Evolutionary conservation across 805 yeast genomes (phyloP).

Genomic region (Zygosaccharomyces bailii): DNA sequence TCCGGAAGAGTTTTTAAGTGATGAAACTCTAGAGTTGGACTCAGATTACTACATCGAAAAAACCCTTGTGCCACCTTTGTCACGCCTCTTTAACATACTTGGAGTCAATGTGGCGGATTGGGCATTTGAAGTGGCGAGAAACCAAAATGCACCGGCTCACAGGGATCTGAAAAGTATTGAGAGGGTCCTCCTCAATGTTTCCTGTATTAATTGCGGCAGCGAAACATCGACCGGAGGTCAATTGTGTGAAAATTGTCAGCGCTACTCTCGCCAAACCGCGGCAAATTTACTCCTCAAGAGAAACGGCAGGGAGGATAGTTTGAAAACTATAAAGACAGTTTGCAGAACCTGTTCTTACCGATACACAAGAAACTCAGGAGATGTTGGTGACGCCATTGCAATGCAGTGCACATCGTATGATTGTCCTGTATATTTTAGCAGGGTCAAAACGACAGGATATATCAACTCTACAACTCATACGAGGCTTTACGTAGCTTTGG

Average conservation of each 20-base stretch:
- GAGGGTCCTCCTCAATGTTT: constrained; percentile 24
- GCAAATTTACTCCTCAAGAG: constrained; percentile 31
- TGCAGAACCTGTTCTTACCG: constrained; percentile 40
- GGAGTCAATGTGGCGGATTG: constrained; percentile 80
- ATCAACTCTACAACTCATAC: constrained; percentile 21
- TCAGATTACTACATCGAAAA: constrained; percentile 80
- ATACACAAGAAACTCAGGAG: constrained; percentile 27
- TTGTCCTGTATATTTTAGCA: constrained; percentile 59
- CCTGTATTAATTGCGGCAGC: constrained; percentile 34
- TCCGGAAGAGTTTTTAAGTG: constrained; percentile 65
- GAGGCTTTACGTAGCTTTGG: constrained; percentile 13
- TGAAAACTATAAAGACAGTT: constrained; percentile 31
- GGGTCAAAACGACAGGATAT: constrained; percentile 42
- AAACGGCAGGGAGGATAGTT: constrained; percentile 25
- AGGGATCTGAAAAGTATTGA: constrained; percentile 12
- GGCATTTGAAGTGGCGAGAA: constrained; percentile 64
- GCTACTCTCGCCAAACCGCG: constrained; percentile 38
- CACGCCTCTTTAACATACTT: constrained; percentile 71
- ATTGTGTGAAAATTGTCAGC: constrained; percentile 38
- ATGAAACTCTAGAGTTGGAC: constrained; percentile 52
- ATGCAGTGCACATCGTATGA: constrained; percentile 55
- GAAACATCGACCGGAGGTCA: constrained; percentile 20
- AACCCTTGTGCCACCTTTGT: constrained; percentile 85
- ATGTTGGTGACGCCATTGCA: constrained; percentile 32
- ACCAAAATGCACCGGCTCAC: constrained; percentile 1